Evolutionary conservation across 306 rosid species (phyloP).

Genomic region (Vigna nakashimae): DNA sequence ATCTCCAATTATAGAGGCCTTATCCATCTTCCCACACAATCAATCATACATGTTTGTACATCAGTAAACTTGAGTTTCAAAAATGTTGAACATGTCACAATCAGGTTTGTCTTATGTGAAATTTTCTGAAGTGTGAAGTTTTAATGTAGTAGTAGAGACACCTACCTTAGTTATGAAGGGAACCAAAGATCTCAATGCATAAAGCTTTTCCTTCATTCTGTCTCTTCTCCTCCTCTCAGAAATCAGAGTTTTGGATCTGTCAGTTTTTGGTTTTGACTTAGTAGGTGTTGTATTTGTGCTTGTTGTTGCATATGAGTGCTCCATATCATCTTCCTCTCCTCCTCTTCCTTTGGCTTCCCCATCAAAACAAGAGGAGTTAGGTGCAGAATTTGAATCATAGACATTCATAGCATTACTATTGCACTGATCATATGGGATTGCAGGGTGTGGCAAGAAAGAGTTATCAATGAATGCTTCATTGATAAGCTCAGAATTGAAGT

Average conservation of each 20-base stretch:
- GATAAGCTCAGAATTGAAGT: slow-evolving; percentile 54
- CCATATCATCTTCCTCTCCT: slow-evolving; percentile 51
- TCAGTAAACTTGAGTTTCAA: not conserved
- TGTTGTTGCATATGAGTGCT: slow-evolving; percentile 53
- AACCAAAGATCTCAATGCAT: slow-evolving; percentile 81
- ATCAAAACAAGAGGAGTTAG: slow-evolving; percentile 54
- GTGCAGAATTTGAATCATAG: slow-evolving; percentile 50
- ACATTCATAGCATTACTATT: slow-evolving; percentile 5
- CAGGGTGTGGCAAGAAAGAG: slow-evolving; percentile 32
- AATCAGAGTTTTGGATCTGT: slow-evolving; percentile 69
- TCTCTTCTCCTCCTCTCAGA: slow-evolving; percentile 72
- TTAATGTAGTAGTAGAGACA: not conserved
- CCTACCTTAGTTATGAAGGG: slow-evolving; percentile 88
- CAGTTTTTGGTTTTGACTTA: slow-evolving; percentile 51
- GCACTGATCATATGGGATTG: slow-evolving; percentile 35
- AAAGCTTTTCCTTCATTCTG: slow-evolving; percentile 88
- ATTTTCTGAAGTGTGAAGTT: not conserved
- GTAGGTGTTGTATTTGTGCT: slow-evolving; percentile 27
- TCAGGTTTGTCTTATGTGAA: not conserved
- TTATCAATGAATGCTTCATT: slow-evolving; percentile 49
- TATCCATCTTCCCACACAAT: slow-evolving; percentile 67
- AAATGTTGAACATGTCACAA: slow-evolving; percentile 1
- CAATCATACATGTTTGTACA: not conserved
- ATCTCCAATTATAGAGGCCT: slow-evolving; percentile 87
- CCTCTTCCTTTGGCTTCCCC: slow-evolving; percentile 36